Base-by-base conservation (phyloP, 805 yeast species). In the Yamadazyma endophytica region DNA sequence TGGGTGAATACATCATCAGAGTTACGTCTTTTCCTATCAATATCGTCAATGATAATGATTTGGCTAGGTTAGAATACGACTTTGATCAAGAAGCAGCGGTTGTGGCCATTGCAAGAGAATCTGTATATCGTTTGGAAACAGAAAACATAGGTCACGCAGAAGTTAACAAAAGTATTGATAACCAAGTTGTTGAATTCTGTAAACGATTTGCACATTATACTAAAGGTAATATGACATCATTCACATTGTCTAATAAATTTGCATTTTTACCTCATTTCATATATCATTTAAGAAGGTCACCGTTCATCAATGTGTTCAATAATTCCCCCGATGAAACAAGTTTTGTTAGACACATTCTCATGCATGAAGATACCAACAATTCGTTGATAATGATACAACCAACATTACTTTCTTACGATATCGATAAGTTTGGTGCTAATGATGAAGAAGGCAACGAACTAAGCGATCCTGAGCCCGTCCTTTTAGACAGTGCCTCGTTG, bases 11-110 rank as follows among this genome's bases (percentile, higher is more conserved):
- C 52, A 75, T 97, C 50, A 67, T 86, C 37, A 77, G 97, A 47
- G 97, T 92, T 21, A 90, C 98, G 14, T 92, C 97, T 1, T 27
- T 32, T 13, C 43, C 46, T 2, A 70, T 92, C 37, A 65, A 69
- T 35, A 68, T 77, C 52, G 55, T 70, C 38, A 70, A 76, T 36
- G 72, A 79, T 9, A 59, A 70, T 16, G 75, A 74, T 25, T 75
- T 70, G 36, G 57, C 54, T 28, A 47, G 58, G 28, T 59, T 75
- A 37, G 62, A 77, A 12, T 61, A 61, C 36, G 82, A 92, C n/a
- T 92, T 92, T 57, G 99, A 92, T 62, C 97, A 92, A 68, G 97
- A 92, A 61, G 96, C 97, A 9, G 96, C 98, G 3, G 95, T 96
- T 11, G 97, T 89, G 1, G 65, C 89, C 37, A 82, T 90, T 80